phyloP scores from a whole-genome alignment of 192 early-diverging fungal species.

The Backusella mclennaniae region DNA sequence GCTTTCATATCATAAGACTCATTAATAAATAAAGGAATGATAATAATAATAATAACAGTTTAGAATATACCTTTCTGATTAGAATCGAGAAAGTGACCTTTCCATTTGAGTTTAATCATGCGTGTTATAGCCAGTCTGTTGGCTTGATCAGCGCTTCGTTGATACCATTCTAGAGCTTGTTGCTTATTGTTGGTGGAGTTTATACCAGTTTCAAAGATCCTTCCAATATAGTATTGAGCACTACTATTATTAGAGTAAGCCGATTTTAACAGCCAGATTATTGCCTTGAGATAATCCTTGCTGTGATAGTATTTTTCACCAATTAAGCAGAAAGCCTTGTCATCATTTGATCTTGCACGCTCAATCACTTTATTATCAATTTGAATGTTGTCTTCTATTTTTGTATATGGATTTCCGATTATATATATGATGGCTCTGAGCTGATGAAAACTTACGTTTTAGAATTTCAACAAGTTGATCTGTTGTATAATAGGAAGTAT shows the following conservation, averaged over 20 bases:
- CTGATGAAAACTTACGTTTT: background rate
- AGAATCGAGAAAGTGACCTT: background rate
- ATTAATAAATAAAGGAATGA: background rate
- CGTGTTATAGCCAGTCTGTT: background rate
- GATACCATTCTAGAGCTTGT: background rate
- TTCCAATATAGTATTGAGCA: background rate
- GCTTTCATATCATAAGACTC: background rate
- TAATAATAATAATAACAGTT: no score
- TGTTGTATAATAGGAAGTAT: background rate
- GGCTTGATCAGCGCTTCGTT: background rate
- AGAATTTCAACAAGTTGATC: background rate
- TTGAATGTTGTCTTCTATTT: background rate
- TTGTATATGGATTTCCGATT: background rate
- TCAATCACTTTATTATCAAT: background rate
- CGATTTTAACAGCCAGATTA: background rate
- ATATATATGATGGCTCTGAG: no score
- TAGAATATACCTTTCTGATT: background rate
- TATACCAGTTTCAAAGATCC: background rate
- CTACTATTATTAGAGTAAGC: background rate
- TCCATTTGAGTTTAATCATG: background rate
- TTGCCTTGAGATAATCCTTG: background rate
- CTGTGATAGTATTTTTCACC: background rate
- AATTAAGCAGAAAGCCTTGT: background rate
- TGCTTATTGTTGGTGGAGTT: background rate
- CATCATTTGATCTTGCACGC: background rate